Conservation (phyloP, 2,329 filamentous ascomycete genomes). For the Zopfia rhizophila region DNA sequence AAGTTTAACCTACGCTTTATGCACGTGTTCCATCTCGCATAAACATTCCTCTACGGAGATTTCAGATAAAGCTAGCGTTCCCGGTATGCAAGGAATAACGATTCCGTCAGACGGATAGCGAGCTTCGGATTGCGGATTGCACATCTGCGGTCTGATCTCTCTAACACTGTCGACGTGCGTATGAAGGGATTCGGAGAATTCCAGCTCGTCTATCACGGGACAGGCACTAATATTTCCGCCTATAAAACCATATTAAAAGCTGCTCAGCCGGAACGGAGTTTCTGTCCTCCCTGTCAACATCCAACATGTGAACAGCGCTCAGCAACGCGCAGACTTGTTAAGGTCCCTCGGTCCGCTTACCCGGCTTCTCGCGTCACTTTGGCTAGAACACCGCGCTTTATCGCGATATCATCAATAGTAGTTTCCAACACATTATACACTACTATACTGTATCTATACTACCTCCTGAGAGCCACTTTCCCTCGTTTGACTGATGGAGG, state of each 20-base stretch:
- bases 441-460: slow-evolving; percentile 40
- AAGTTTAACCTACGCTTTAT: too few relatives aligned
- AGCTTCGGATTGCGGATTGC: too few relatives aligned
- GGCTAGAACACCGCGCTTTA: slow-evolving; percentile 20
- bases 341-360: slow-evolving; percentile 36
- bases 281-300: slow-evolving; percentile 1
- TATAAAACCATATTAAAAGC: slow-evolving; percentile 4
- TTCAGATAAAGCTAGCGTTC: too few relatives aligned
- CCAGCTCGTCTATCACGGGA: too few relatives aligned
- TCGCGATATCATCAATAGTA: slow-evolving; percentile 28
- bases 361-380: slow-evolving; percentile 27
- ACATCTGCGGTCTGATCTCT: slow-evolving; percentile 5
- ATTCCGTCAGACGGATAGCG: too few relatives aligned
- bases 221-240: slow-evolving; percentile 6
- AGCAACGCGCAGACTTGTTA: neutral
- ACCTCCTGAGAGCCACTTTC: slow-evolving; percentile 15
- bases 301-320: too few relatives aligned
- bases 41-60: too few relatives aligned
- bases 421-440: slow-evolving; percentile 32
- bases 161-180: slow-evolving; percentile 5
- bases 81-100: too few relatives aligned
- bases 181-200: neutral
- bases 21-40: too few relatives aligned
- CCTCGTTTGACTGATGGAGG: slow-evolving; percentile 19
- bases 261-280: slow-evolving; percentile 7